Conservation (phyloP, 768 basidiomycete genomes). For the Neoboletus brunneissimus region DNA sequence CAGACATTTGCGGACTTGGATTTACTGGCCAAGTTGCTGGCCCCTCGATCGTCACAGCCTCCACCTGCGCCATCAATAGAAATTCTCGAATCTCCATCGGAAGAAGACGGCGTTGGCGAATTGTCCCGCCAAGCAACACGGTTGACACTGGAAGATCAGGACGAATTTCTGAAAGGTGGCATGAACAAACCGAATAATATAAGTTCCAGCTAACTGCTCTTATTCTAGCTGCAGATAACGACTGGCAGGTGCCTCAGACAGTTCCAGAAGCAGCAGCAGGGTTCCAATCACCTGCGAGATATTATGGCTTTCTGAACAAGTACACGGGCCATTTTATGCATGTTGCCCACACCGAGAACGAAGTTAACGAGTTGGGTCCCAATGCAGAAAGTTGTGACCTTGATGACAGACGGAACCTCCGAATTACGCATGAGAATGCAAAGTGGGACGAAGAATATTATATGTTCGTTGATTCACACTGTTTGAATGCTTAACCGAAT, state of each 20-base stretch:
- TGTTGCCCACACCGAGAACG: constrained; percentile 72
- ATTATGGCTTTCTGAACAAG: constrained; percentile 76
- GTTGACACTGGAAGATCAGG: constrained; percentile 48
- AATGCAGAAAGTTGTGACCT: constrained; percentile 57
- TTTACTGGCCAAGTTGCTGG: constrained; percentile 71
- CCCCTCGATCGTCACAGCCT: constrained; percentile 50
- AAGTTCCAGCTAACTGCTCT: constrained; percentile 1
- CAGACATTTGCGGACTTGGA: constrained; percentile 77
- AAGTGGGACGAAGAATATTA: constrained; percentile 88
- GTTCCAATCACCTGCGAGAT: constrained; percentile 41
- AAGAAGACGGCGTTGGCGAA: constrained; percentile 35
- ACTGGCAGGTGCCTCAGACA: constrained; percentile 75
- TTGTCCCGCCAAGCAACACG: constrained; percentile 42
- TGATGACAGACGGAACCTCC: constrained; percentile 50
- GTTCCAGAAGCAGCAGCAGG: constrained; percentile 42
- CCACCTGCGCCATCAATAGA: constrained; percentile 49
- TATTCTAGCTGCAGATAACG: constrained; percentile 65
- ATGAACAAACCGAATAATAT: background rate
- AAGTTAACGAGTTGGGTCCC: constrained; percentile 73
- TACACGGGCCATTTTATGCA: constrained; percentile 75
- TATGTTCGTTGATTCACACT: constrained; percentile 49
- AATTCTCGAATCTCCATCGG: constrained; percentile 40
- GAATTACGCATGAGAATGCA: constrained; percentile 61
- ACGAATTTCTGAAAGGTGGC: constrained; percentile 59
- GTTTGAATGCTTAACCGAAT: background rate